Base-by-base conservation (phyloP, 2,329 filamentous ascomycete genomes). In the Pleurostoma richardsiae region DNA sequence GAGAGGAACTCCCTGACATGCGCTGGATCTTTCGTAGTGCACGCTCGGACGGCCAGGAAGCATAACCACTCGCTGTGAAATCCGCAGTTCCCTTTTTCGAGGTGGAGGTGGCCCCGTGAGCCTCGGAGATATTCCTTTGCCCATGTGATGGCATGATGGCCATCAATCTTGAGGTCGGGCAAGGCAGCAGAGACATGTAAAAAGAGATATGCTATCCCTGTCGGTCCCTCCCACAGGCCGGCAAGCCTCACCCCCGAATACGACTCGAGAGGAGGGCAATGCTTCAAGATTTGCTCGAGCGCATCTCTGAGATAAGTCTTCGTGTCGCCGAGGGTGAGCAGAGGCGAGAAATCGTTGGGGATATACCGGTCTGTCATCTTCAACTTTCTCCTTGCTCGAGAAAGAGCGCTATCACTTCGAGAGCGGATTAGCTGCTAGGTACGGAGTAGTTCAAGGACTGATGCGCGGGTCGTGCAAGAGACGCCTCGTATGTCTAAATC, bases 191-290 rank as follows among this genome's bases (percentile, higher is more conserved):
- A 75, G 3, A 80, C 63, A 6, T 67, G 65, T 27, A 77, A 70
- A 59, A 82, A 78, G 7, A 82, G 65, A 50, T 78, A 77, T 4
- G 76, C 74, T n/a, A 80, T 63, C 10, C 75, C 74, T 2, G 76
- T 80, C 11, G 77, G 77, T 1, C 78, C 79, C 3, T 62, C 65
- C 54, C 74, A 77, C 10, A 82, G 56, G 0, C 79, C 79, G n/a
- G 68, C 64, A 10, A 73, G 59, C 10, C 61, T 51, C 8, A 58
- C 56, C 10, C 56, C 56, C 5, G 58, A 48, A 46, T 73, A 71
- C 3, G 55, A 49, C 10, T 59, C 51, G 26, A 60, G 60, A 0
- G 70, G 71, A 3, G 69, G 69, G 19, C 60, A 62, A 41, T 55
- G 58, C 43, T 55, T 52, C 41, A 73, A 51, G 38, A 71, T 60